Evolutionary conservation across 2,329 filamentous ascomycete genomes (phyloP).

Genomic region (Onygenales sp.): DNA sequence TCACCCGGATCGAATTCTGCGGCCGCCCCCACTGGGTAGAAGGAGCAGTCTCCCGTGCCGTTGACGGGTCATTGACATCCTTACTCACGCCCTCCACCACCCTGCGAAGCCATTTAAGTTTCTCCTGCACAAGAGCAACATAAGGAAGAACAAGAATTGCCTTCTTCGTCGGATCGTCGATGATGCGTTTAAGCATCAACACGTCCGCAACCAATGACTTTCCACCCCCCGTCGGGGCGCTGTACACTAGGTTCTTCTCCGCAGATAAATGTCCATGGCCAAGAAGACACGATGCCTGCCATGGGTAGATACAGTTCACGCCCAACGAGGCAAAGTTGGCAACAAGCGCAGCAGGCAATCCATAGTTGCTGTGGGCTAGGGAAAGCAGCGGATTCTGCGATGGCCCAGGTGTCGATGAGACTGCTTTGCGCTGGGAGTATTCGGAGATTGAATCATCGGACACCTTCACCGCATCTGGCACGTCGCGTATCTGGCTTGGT

Average conservation of each 20-base stretch:
- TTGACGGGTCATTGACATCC: constrained; percentile 19
- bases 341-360: constrained; percentile 50
- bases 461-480: constrained; percentile 12
- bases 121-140: constrained; percentile 71
- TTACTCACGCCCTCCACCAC: constrained; percentile 52
- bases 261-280: constrained; percentile 57
- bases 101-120: constrained; percentile 62
- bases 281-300: constrained; percentile 66
- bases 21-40: constrained; percentile 44
- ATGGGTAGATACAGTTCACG: constrained; percentile 66
- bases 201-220: constrained; percentile 67
- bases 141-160: constrained; percentile 66
- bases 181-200: constrained; percentile 61
- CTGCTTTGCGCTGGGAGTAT: constrained; percentile 46
- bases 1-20: constrained; percentile 53
- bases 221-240: constrained; percentile 67
- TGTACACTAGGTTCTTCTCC: constrained; percentile 64
- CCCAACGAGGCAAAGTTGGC: constrained; percentile 56
- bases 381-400: constrained; percentile 42
- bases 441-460: constrained; percentile 32
- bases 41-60: constrained; percentile 20
- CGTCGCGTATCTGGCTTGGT: constrained; percentile 25
- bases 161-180: constrained; percentile 53
- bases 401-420: constrained; percentile 21
- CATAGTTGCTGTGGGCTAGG: constrained; percentile 55